Conservation (phyloP, 148 eudicot genomes). For the Nyssa sinensis region DNA sequence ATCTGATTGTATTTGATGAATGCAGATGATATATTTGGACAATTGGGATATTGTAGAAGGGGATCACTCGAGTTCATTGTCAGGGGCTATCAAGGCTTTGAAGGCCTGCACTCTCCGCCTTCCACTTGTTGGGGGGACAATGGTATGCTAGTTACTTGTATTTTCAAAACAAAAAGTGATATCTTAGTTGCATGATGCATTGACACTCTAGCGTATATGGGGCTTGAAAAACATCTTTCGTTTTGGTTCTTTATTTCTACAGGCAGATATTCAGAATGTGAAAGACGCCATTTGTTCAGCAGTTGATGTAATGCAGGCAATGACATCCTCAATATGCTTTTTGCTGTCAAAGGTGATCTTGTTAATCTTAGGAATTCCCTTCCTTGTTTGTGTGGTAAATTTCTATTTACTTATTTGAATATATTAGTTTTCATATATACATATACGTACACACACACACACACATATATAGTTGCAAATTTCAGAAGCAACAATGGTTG, state of each 20-base stretch:
- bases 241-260: slow-evolving; percentile 11
- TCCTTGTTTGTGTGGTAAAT: no score
- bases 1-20: slow-evolving; percentile 8
- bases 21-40: slow-evolving; percentile 65
- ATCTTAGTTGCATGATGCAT: neutral
- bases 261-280: slow-evolving; percentile 62
- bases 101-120: slow-evolving; percentile 71
- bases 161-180: neutral
- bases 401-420: no score
- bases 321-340: slow-evolving; percentile 64
- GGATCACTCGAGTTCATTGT: slow-evolving; percentile 59
- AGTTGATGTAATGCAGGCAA: slow-evolving; percentile 77
- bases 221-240: slow-evolving; percentile 1
- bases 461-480: no score
- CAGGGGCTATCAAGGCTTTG: slow-evolving; percentile 57
- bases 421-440: no score
- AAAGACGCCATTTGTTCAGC: slow-evolving; percentile 75
- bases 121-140: slow-evolving; percentile 74
- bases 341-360: slow-evolving; percentile 48
- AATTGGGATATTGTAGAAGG: slow-evolving; percentile 53
- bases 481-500: no score
- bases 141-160: slow-evolving; percentile 36
- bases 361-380: neutral
- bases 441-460: no score
- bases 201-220: neutral